Conservation (phyloP, 2,329 filamentous ascomycete species). For the Juglanconis sp. region DNA sequence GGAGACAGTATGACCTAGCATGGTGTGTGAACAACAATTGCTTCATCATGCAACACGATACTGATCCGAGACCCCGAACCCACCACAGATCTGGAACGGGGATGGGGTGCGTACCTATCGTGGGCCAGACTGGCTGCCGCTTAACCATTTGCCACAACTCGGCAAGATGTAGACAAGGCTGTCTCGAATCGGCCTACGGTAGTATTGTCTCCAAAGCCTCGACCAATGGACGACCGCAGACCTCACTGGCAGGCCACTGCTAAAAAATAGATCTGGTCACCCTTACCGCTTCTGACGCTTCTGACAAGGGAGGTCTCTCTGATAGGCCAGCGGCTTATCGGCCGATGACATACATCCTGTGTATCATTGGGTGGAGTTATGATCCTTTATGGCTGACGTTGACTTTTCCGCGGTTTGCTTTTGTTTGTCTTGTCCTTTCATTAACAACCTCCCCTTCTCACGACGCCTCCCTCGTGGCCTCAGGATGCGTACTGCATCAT, state of each 20-base stretch:
- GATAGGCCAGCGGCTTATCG: background rate
- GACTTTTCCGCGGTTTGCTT: background rate
- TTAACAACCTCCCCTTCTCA: background rate
- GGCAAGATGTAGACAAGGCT: too few species aligned
- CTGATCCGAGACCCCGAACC: background rate
- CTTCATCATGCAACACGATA: background rate
- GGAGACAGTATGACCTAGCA: too few species aligned
- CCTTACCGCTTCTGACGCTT: background rate
- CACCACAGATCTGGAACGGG: too few species aligned
- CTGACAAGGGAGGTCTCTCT: background rate
- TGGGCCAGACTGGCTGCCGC: background rate
- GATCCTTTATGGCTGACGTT: background rate
- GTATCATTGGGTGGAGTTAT: background rate
- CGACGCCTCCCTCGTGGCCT: background rate
- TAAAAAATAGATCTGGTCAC: background rate
- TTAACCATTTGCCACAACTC: too few species aligned
- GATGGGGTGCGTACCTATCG: too few species aligned
- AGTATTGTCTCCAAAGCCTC: too few species aligned
- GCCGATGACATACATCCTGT: background rate
- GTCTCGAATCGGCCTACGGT: too few species aligned
- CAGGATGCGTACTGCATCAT: conserved; percentile 7
- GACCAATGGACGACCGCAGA: too few species aligned
- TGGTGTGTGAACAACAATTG: too few species aligned
- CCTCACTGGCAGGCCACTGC: too few species aligned
- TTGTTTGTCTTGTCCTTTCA: too few species aligned